These are phyloP conservation scores for Lactarius indigo DNA, from an alignment of 768 basidiomycete species.

Conservation along the genomic window DNA sequence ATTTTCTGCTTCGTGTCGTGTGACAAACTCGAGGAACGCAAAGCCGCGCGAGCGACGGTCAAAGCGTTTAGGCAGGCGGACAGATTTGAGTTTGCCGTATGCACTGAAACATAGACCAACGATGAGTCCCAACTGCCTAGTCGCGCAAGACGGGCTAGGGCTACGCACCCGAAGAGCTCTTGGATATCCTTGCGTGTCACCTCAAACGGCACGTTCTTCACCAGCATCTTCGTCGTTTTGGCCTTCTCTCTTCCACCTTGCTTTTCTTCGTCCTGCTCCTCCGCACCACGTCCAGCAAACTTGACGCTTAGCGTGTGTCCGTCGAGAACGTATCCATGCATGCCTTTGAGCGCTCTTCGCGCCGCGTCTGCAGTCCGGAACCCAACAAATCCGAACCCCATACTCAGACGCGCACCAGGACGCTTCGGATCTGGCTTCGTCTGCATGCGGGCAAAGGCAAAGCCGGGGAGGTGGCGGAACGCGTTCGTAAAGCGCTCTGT, in stretches of 20 bases:
- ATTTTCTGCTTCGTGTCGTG: conserved; percentile 84
- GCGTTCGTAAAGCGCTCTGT: conserved; percentile 63
- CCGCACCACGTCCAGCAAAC: conserved; percentile 78
- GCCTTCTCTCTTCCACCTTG: conserved; percentile 36
- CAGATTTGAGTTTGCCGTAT: conserved; percentile 91
- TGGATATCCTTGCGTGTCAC: conserved; percentile 89
- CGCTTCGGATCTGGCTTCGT: conserved; percentile 86
- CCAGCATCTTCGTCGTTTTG: conserved; percentile 90
- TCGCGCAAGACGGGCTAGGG: not conserved
- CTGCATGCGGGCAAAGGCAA: conserved; percentile 85
- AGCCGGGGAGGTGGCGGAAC: conserved; percentile 73
- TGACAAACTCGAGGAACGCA: conserved; percentile 93
- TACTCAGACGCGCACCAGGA: conserved; percentile 61
- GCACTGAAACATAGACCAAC: conserved; percentile 45
- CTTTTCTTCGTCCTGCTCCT: conserved; percentile 46
- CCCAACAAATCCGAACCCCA: conserved; percentile 96
- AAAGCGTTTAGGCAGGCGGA: conserved; percentile 90
- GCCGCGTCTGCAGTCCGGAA: conserved; percentile 78
- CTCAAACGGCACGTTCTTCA: conserved; percentile 98
- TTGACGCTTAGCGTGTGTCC: conserved; percentile 81
- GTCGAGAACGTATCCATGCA: conserved; percentile 82
- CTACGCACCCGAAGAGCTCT: conserved; percentile 78
- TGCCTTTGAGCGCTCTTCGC: conserved; percentile 64
- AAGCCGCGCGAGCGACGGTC: conserved; percentile 88
- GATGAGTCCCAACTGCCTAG: conserved; percentile 1